phyloP scores from a whole-genome alignment of 169 alveolate species.

The Plasmodium reichenowi region DNA sequence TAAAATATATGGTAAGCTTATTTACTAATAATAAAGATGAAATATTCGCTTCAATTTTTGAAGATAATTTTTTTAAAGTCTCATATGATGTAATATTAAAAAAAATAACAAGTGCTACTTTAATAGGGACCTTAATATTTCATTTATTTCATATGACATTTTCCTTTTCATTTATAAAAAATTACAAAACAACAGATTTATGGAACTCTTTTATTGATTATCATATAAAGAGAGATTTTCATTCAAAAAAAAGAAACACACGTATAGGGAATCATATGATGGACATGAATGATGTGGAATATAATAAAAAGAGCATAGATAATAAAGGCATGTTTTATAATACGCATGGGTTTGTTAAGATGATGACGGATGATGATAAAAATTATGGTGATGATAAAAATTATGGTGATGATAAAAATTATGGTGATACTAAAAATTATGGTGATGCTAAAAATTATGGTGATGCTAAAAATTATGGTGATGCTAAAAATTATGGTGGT shows the following conservation, averaged over 20 bases:
- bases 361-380: no score
- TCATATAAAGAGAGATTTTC: slow-evolving; percentile 66
- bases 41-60: slow-evolving; percentile 40
- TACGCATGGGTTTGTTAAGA: not conserved
- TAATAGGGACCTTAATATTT: slow-evolving; percentile 60
- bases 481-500: no score
- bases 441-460: no score
- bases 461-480: no score
- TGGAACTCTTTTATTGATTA: slow-evolving; percentile 68
- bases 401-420: not conserved
- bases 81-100: slow-evolving; percentile 12
- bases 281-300: not conserved
- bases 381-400: no score
- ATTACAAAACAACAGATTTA: slow-evolving; percentile 53
- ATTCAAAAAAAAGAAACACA: slow-evolving; percentile 9
- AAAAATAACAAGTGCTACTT: slow-evolving; percentile 42
- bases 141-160: slow-evolving; percentile 63
- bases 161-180: slow-evolving; percentile 47
- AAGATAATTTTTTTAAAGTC: slow-evolving; percentile 46
- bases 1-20: slow-evolving; percentile 41
- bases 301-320: not conserved
- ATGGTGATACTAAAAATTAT: no score
- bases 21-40: slow-evolving; percentile 58
- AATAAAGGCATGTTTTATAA: not conserved
- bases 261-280: not conserved